These are phyloP conservation scores for Talaromyces albobiverticillius DNA, from an alignment of 2,329 filamentous ascomycete genomes.

Conservation along the genomic window DNA sequence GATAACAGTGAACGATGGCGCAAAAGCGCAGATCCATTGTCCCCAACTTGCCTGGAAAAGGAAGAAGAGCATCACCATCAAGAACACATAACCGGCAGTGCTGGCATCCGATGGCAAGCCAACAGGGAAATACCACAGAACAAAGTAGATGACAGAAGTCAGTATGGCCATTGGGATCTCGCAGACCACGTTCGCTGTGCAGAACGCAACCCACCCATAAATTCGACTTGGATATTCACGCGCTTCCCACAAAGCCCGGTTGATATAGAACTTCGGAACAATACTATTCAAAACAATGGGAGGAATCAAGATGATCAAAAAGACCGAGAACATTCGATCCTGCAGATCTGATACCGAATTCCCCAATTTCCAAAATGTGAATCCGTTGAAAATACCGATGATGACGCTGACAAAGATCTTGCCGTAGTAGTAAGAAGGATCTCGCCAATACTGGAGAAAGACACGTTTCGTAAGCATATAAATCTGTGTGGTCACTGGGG, in stretches of 20 bases:
- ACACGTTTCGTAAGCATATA: slow-evolving; percentile 65
- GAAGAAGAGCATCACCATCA: slow-evolving; percentile 77
- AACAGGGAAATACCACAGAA: slow-evolving; percentile 73
- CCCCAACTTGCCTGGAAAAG: slow-evolving; percentile 74
- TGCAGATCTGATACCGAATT: slow-evolving; percentile 67
- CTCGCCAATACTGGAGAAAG: slow-evolving; percentile 72
- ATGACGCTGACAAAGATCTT: slow-evolving; percentile 71
- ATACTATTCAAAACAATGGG: slow-evolving; percentile 71
- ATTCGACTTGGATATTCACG: slow-evolving; percentile 72
- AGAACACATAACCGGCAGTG: slow-evolving; percentile 70
- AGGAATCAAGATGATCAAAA: slow-evolving; percentile 64
- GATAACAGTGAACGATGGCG: slow-evolving; percentile 74
- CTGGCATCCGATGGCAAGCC: slow-evolving; percentile 65
- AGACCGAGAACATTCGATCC: slow-evolving; percentile 72
- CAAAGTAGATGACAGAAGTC: slow-evolving; percentile 64
- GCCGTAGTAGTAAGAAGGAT: slow-evolving; percentile 72
- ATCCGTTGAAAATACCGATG: slow-evolving; percentile 74
- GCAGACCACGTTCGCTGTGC: slow-evolving; percentile 67
- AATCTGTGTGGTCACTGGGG: slow-evolving; percentile 62
- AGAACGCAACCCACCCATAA: slow-evolving; percentile 75
- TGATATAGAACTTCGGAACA: slow-evolving; percentile 74
- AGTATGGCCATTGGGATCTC: slow-evolving; percentile 71
- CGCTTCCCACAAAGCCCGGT: slow-evolving; percentile 69
- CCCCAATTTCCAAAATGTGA: slow-evolving; percentile 71
- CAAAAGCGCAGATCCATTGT: slow-evolving; percentile 81